Base-by-base conservation (phyloP, 805 yeast species). In the Candida nonsorbophila region DNA sequence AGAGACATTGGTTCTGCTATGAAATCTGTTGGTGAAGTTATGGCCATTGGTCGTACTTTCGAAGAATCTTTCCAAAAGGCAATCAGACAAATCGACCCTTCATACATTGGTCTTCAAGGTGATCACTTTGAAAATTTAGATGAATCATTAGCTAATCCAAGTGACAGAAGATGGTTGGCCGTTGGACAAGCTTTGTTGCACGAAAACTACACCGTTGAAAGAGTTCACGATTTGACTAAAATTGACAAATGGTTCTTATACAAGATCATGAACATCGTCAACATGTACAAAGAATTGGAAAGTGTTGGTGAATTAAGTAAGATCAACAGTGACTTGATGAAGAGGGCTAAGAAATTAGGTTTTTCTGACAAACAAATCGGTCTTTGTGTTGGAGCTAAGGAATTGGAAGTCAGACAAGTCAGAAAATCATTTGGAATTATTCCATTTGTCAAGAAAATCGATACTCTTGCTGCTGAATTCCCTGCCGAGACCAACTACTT, bases 11-110 rank as follows among this genome's bases (percentile, higher is more conserved):
- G 96, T 27, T 84, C 95, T 7, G 79, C 95, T 17, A 90, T 90
- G 98, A 90, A 90, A 66, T 87, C 97, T 38, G 97, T 90, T 42
- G 98, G 98, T 69, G 98, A 90, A 61, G 97, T 92, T 30, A 90
- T 90, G 98, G 75, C 90, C 44, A 85, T 90, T 51, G 98, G 98
- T 51, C 75, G 98, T 59, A 90, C 94, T 16, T 90, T 90, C 45
- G 98, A 90, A 62, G 98, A 90, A 58, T 95, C 97, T 7, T 84
- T 90, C 42, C 98, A 92, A 61, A 90, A 90, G 66, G 98, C 97
- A 34, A 87, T 92, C 44, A 76, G 98, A 61, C 95, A 88, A 61
- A 85, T 87, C 39, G 97, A 87, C 52, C 96, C 97, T 23, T 79
- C 94, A 3, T 77, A 74, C 41, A 56, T 85, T 49, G 97, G 97